Conservation (phyloP, 768 basidiomycete species). For the Tricholoma sp. region DNA sequence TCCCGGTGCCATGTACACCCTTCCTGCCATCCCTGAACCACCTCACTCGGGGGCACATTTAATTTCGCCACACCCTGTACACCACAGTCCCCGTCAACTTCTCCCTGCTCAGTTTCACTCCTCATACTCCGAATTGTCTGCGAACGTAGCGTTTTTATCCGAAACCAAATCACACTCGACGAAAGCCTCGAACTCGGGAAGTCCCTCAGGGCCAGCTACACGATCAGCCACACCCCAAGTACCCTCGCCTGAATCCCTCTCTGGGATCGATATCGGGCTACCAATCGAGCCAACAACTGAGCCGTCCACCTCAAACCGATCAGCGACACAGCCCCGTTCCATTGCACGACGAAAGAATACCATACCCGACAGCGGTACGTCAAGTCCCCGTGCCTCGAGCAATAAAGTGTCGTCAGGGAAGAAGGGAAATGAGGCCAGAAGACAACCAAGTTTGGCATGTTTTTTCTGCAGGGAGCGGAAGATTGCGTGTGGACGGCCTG, state of each 20-base stretch:
- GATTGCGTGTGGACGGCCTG: constrained; percentile 7
- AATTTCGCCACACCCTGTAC: neutral
- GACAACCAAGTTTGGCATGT: constrained; percentile 4
- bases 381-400: neutral
- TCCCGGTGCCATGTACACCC: neutral
- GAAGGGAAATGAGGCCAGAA: neutral
- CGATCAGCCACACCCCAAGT: neutral
- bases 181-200: neutral
- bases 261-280: too few relatives aligned
- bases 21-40: neutral
- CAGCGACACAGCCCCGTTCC: neutral
- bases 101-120: constrained; percentile 13
- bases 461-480: constrained; percentile 7
- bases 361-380: neutral
- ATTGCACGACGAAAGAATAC: neutral
- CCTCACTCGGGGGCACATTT: neutral
- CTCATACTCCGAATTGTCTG: constrained; percentile 21
- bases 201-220: neutral
- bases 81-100: neutral
- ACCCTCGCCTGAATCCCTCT: neutral
- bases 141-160: constrained; percentile 16
- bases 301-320: neutral
- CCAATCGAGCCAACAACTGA: neutral
- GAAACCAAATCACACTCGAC: neutral
- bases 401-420: neutral